Percentiles rank a stretch among this genome's conserved stretches.
These are phyloP conservation scores for Zalerion maritima DNA, from an alignment of 495 filamentous ascomycete genomes.

Conservation along the genomic window DNA sequence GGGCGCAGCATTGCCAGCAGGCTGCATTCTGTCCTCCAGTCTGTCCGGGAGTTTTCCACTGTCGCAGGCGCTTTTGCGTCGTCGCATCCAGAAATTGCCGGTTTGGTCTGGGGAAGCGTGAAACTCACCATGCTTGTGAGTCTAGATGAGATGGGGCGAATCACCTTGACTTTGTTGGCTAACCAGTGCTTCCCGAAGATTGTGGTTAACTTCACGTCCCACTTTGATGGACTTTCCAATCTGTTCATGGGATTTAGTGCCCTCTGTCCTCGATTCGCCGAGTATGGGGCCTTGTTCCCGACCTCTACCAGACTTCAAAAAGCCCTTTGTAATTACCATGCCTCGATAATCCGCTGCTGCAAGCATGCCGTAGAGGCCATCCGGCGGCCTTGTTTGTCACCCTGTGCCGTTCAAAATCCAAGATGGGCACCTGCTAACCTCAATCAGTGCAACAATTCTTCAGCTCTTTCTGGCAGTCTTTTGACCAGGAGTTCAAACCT, in stretches of 20 bases:
- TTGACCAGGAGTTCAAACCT: conserved; percentile 9
- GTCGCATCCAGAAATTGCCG: conserved; percentile 19
- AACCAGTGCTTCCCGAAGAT: neutral
- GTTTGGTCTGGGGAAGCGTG: conserved; percentile 25
- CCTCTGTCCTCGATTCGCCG: conserved; percentile 16
- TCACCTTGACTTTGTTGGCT: neutral
- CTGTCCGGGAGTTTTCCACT: conserved; percentile 10
- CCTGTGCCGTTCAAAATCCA: too few species aligned
- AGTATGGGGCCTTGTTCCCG: conserved; percentile 21
- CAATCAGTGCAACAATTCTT: conserved; percentile 6
- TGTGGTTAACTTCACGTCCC: conserved; percentile 2
- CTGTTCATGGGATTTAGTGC: conserved; percentile 3
- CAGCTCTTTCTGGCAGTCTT: conserved; percentile 5
- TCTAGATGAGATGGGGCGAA: too few species aligned
- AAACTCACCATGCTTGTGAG: conserved; percentile 11
- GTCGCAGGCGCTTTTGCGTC: conserved; percentile 20
- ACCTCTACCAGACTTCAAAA: conserved; percentile 14
- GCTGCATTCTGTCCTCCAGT: too few species aligned
- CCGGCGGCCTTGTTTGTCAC: conserved; percentile 7
- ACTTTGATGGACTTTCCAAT: conserved; percentile 1
- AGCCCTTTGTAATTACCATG: conserved; percentile 20
- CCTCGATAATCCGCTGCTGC: conserved; percentile 20
- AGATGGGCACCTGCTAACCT: conserved; percentile 3
- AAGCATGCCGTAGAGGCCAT: conserved; percentile 13
- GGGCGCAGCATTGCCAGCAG: too few species aligned